Base-by-base conservation (phyloP, 192 early-diverging fungal genomes). In the Funneliformis mosseae region DNA sequence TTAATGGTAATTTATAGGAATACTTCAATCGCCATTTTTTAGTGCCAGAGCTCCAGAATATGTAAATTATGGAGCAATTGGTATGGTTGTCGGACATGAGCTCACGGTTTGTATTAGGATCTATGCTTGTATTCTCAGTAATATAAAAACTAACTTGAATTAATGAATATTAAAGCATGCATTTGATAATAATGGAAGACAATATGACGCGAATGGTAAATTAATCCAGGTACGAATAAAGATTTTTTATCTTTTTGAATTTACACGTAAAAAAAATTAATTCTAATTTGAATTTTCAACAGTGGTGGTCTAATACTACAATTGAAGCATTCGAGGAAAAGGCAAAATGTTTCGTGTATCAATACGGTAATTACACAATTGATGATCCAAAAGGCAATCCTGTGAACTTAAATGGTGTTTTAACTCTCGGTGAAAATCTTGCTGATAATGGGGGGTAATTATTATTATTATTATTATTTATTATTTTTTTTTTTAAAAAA, bases 281-380 rank as follows among this genome's bases (percentile, higher is more conserved):
- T 70, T 42, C 43, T 67, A 11, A n/a, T 43, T 67, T 41, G 21
- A 38, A 43, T 1, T 11, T 48, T 23, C 18, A n/a, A 23, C n/a
- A 85, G 81, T 95, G 94, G 94, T 95, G 93, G 93, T 90, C 90
- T 11, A 88, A 91, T 23, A 70, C 82, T 55, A 94, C 93, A 0
- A 71, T 86, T 11, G 72, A 80, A 50, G 83, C 81, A n/a, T 95
- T 93, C 72, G 80, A 88, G 0, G 43, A 81, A 21, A 83, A 84
- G 33, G 83, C 90, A 0, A 69, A 89, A 75, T 95, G 94, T 77
- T 94, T 92, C 74, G 79, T 88, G 45, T 77, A 93, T 16, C 93
- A 95, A 76, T 95, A 94, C 79, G 76, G 79, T 14, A 83, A 87
- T 16, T 90, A 87, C 66, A 82, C 79, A 0, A 80, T 94, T 28